A percentile compares a stretch with the other conserved stretches of the same genome.
Conservation (phyloP, 768 basidiomycete species). For the Tulasnella sp. region DNA sequence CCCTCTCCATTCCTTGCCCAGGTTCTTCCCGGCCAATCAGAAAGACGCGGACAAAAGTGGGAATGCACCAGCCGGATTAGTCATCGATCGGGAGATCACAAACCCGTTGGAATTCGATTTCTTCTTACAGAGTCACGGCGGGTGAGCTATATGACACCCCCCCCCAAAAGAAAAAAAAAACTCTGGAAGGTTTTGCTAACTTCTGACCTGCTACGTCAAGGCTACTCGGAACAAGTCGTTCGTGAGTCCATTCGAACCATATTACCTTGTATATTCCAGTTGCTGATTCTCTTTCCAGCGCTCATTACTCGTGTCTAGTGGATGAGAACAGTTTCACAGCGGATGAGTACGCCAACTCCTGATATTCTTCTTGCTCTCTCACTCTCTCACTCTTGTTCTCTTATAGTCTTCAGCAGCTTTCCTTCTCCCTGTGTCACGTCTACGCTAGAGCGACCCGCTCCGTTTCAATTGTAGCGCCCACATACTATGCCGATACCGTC, state of each 20-base stretch:
- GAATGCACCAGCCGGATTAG: constrained; percentile 68
- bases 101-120: constrained; percentile 65
- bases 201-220: background rate
- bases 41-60: constrained; percentile 51
- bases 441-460: constrained; percentile 14
- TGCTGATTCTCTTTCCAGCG: background rate
- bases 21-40: constrained; percentile 39
- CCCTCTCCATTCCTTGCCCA: background rate
- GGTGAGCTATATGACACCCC: constrained; percentile 21
- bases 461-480: constrained; percentile 9
- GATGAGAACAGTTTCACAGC: constrained; percentile 10
- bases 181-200: too few species aligned
- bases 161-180: too few species aligned
- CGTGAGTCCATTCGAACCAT: background rate
- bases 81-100: constrained; percentile 41
- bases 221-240: background rate
- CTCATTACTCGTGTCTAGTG: constrained; percentile 5
- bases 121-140: constrained; percentile 67
- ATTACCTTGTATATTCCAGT: background rate
- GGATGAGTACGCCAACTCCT: constrained; percentile 5
- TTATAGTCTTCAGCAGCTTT: constrained; percentile 4
- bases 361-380: constrained; percentile 36
- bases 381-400: background rate
- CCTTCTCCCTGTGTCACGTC: constrained; percentile 10
- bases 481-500: constrained; percentile 11